Percentiles rank a stretch among this genome's conserved stretches.
Evolutionary conservation across 2,329 filamentous ascomycete species (phyloP).

Genomic region (Plectosphaerella plurivora): DNA sequence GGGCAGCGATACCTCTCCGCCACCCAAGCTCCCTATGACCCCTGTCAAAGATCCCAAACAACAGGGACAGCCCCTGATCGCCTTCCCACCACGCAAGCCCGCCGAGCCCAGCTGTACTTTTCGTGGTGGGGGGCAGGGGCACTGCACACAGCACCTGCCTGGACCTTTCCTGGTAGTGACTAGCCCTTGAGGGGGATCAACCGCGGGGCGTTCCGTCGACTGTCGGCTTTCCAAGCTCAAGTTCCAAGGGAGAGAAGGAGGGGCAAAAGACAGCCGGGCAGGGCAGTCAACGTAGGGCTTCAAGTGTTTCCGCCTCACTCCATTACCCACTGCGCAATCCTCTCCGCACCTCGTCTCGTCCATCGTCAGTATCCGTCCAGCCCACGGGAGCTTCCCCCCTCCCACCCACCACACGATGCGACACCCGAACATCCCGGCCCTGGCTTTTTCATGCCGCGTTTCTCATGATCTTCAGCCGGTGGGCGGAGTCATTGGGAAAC

Average conservation of each 20-base stretch:
- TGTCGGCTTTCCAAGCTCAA: too few species aligned
- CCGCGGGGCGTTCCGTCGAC: too few species aligned
- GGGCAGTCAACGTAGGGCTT: too few species aligned
- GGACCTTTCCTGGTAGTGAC: background rate
- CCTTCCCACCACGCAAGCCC: background rate
- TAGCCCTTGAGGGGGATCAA: too few species aligned
- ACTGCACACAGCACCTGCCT: background rate
- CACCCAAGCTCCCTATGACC: background rate
- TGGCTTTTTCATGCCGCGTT: background rate
- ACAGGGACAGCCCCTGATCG: constrained; percentile 1
- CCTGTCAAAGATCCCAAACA: constrained; percentile 1
- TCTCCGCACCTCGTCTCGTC: background rate
- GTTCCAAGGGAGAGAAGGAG: too few species aligned
- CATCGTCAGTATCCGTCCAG: background rate
- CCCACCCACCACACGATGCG: background rate
- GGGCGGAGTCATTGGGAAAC: background rate
- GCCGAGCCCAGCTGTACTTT: background rate
- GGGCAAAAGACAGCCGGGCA: too few species aligned
- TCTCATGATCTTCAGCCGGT: background rate
- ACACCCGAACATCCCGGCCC: background rate
- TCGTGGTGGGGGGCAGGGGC: background rate
- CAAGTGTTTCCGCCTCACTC: too few species aligned
- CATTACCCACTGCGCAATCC: background rate
- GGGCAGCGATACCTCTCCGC: background rate
- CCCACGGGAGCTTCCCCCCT: background rate